phyloP scores from a whole-genome alignment of 2,329 filamentous ascomycete species.

The Karstenula rhodostoma region DNA sequence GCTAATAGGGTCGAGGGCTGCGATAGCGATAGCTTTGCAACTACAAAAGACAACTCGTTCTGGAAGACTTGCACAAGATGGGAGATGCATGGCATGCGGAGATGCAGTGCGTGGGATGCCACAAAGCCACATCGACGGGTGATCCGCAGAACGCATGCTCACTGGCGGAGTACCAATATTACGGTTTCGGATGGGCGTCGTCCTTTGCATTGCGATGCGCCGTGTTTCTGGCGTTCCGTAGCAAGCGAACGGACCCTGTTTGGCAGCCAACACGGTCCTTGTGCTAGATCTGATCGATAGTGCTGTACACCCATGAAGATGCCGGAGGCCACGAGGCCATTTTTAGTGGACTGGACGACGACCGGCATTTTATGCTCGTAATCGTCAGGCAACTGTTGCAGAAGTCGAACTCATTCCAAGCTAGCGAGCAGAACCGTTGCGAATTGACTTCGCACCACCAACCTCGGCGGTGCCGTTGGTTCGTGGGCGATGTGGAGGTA shows the following conservation, averaged over 20 bases:
- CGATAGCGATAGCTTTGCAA: conserved; percentile 13
- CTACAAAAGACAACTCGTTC: conserved; percentile 27
- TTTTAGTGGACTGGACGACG: conserved; percentile 7
- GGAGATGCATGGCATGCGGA: conserved; percentile 28
- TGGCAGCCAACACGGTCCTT: conserved; percentile 22
- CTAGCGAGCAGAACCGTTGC: conserved; percentile 17
- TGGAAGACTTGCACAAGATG: conserved; percentile 34
- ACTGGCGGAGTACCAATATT: conserved; percentile 39
- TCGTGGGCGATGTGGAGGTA: conserved; percentile 21
- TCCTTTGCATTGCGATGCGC: conserved; percentile 21
- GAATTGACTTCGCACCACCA: conserved; percentile 15
- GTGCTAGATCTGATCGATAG: conserved; percentile 31
- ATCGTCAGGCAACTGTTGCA: conserved; percentile 2
- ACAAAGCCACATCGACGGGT: conserved; percentile 47
- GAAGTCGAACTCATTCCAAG: background rate
- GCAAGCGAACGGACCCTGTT: conserved; percentile 26
- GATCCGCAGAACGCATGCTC: conserved; percentile 40
- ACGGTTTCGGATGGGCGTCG: conserved; percentile 30
- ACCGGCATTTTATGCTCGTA: conserved; percentile 11
- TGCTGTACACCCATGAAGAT: conserved; percentile 30
- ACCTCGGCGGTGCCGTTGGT: conserved; percentile 33
- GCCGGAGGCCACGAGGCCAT: conserved; percentile 18
- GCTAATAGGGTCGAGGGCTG: background rate
- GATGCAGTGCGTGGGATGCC: conserved; percentile 11
- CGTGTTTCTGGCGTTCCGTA: conserved; percentile 25